Evolutionary conservation across 306 rosid genomes (phyloP).

Genomic region (Dalbergia cochinchinensis): DNA sequence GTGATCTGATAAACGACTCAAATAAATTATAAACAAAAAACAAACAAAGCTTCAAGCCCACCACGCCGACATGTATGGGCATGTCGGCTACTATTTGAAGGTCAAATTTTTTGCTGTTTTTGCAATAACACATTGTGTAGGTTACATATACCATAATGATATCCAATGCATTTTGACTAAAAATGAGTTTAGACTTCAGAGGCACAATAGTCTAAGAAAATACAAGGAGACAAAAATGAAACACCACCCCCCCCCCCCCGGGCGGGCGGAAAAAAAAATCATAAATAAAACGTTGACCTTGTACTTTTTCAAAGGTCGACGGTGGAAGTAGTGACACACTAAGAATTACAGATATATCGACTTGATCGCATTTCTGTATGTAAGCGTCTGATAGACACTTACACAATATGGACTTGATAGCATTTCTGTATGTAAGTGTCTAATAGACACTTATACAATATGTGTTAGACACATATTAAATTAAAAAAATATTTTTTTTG

Average conservation of each 20-base stretch:
- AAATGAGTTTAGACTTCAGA: neutral
- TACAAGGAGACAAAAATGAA: neutral
- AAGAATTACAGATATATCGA: too few relatives aligned
- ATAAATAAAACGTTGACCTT: neutral
- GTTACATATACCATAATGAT: neutral
- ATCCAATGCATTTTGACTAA: neutral
- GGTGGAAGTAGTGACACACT: constrained; percentile 13
- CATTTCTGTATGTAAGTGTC: too few relatives aligned
- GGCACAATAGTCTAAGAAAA: neutral
- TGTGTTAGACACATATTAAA: too few relatives aligned
- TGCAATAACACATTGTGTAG: neutral
- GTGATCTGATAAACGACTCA: too few relatives aligned
- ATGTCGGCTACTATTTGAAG: neutral
- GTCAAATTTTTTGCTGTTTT: neutral
- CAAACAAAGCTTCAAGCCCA: neutral
- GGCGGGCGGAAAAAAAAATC: too few relatives aligned
- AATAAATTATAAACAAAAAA: neutral
- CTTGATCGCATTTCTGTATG: too few relatives aligned
- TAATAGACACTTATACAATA: too few relatives aligned
- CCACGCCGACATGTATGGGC: neutral
- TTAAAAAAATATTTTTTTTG: too few relatives aligned
- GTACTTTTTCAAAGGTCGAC: neutral
- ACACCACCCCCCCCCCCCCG: too few relatives aligned
- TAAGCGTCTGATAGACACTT: too few relatives aligned
- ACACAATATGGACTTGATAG: too few relatives aligned